Evolutionary conservation across 129 eudicot species (phyloP), one percentile per base, ranked within the genome.

Genomic region (Helianthus tuberosus): DNA sequence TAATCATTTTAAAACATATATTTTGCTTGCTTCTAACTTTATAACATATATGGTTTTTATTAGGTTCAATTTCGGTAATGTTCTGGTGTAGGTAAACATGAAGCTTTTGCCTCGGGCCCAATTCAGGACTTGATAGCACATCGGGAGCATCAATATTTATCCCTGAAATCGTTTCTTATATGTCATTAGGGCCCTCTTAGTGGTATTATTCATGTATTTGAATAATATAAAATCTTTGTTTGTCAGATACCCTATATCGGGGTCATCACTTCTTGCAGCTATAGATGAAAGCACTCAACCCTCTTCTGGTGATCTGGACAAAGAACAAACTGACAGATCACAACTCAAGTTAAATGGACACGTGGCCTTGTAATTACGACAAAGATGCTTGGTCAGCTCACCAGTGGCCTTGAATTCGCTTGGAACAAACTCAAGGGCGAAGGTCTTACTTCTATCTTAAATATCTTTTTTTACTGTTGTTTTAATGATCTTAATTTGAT

Each of bases 71-170:
- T 8, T 57, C 63, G 9, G 36, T 57, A 57, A 23, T 57, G 36
- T 57, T 57, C 36, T 47, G 71, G 53, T 75, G 66, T 78, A 94
- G 99, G 91, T 86, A 94, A 94, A 76, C 99, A 91, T 48, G 99
- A 94, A 80, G 89, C 91, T 84, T 97, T 94, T 70, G 97, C 99
- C 44, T 94, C 99, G 3, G 99, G 99, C 58, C 99, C 99, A 38
- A 94, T 94, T 70, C 97, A 94, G 81, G 99, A 94, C 74, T 89
- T 94, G 74, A 94, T 94, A 71, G 96, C 97, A 78, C 99, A 94
- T 80, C 88, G 96, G 99, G 23, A 94, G 79, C 99, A 94, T 84
- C 83, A 96, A 97, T 94, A 87, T 11, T 36, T 51, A 53, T 51
- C 53, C 55, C 38, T 71, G 60, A 61, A 53, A 62, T 65, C 32